These are phyloP conservation scores for Schwanniomyces yamadae DNA, from an alignment of 805 yeast species.

Conservation along the genomic window DNA sequence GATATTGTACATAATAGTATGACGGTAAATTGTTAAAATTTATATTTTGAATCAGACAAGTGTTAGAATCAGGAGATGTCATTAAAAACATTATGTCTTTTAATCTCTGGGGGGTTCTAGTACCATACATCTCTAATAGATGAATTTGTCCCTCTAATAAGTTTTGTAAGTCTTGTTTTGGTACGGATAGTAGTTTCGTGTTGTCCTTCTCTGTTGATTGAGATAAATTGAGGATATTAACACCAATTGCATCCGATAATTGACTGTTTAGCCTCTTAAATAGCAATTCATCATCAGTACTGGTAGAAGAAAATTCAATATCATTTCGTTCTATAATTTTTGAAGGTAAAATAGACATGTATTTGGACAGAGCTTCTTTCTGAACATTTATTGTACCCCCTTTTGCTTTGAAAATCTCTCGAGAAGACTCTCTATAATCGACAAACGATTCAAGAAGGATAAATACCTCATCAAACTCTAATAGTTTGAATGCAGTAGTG, in stretches of 20 bases:
- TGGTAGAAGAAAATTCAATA: too few relatives aligned
- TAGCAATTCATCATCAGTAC: conserved; percentile 17
- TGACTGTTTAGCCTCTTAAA: conserved; percentile 12
- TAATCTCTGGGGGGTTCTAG: conserved; percentile 47
- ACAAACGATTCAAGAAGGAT: conserved; percentile 35
- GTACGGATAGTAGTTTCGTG: conserved; percentile 33
- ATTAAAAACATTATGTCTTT: conserved; percentile 42
- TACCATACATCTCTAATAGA: conserved; percentile 51
- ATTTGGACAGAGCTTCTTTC: background rate
- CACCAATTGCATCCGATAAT: conserved; percentile 8
- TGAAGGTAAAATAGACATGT: background rate
- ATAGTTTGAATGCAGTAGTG: conserved; percentile 29
- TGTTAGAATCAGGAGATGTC: conserved; percentile 45
- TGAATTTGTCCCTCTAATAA: conserved; percentile 54
- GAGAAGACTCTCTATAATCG: conserved; percentile 28
- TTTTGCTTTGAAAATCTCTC: conserved; percentile 17
- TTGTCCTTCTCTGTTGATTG: conserved; percentile 4
- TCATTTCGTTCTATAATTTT: background rate
- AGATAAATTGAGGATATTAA: conserved; percentile 10
- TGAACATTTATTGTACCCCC: conserved; percentile 7
- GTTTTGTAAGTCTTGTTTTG: conserved; percentile 51
- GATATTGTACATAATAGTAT: conserved; percentile 56
- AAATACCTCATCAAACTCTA: conserved; percentile 39
- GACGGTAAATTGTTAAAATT: conserved; percentile 31
- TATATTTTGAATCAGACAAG: conserved; percentile 31